These are phyloP conservation scores for Cordyceps tenuipes DNA, from an alignment of 2,329 filamentous ascomycete genomes.

Conservation along the genomic window DNA sequence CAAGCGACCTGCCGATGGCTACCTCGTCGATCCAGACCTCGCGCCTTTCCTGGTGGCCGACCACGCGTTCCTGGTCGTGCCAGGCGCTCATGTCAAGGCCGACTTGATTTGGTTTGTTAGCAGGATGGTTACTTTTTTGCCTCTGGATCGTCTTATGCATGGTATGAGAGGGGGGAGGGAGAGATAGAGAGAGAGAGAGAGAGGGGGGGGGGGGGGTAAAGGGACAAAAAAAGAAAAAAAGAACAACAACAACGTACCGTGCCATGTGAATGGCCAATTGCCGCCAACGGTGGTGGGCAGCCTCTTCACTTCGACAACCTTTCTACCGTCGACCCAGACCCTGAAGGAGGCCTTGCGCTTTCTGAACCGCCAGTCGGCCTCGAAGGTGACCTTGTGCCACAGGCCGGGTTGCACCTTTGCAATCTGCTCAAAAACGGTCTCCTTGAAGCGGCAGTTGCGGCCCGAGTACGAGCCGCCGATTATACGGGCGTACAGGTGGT, in stretches of 20 bases:
- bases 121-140: not conserved
- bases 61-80: conserved; percentile 33
- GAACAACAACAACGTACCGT: conserved; percentile 15
- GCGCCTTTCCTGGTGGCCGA: conserved; percentile 33
- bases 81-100: conserved; percentile 43
- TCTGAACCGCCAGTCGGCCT: conserved; percentile 37
- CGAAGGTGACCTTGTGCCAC: conserved; percentile 40
- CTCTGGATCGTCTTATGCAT: no score
- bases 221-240: no score
- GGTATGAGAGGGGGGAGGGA: no score
- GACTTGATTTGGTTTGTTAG: conserved; percentile 16
- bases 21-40: conserved; percentile 45
- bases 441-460: conserved; percentile 19
- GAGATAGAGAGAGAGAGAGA: no score
- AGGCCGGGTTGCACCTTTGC: conserved; percentile 31
- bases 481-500: conserved; percentile 30
- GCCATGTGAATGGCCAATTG: conserved; percentile 34
- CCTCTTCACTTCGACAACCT: conserved; percentile 26
- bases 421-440: conserved; percentile 20
- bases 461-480: conserved; percentile 19
- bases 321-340: conserved; percentile 29
- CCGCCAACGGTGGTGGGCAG: conserved; percentile 38
- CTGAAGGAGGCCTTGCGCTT: conserved; percentile 32
- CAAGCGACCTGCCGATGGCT: conserved; percentile 30
- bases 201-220: no score